Conservation (phyloP, 768 basidiomycete genomes). For the Trametes gibbosa region DNA sequence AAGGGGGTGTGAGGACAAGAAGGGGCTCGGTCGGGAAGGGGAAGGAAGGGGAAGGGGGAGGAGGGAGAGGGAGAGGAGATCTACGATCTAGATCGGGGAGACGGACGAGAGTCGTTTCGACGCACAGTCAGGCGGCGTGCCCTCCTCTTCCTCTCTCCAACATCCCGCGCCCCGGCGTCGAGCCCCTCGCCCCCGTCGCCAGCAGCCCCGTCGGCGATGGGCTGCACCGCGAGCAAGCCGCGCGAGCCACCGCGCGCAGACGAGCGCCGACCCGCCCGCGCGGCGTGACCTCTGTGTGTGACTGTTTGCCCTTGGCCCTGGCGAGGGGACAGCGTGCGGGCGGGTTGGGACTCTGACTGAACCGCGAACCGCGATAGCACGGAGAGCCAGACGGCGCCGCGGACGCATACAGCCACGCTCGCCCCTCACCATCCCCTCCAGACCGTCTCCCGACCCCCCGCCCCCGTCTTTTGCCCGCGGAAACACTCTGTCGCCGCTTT, state of each 20-base stretch:
- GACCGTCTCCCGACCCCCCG: background rate
- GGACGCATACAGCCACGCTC: background rate
- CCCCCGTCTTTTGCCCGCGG: background rate
- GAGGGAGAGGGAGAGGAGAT: background rate
- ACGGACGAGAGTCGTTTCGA: slow-evolving; percentile 1
- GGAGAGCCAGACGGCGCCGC: background rate
- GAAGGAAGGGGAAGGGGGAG: background rate
- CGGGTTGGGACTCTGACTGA: slow-evolving; percentile 1
- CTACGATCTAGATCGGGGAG: slow-evolving; percentile 3
- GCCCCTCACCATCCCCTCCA: background rate
- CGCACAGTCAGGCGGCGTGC: slow-evolving; percentile 1
- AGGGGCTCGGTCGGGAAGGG: background rate
- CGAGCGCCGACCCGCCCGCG: background rate
- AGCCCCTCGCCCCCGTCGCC: background rate
- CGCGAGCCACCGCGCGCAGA: background rate
- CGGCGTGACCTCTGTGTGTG: slow-evolving; percentile 13
- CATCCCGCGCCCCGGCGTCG: background rate
- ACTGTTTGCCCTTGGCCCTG: slow-evolving; percentile 4
- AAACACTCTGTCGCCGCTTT: background rate
- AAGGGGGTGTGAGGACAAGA: background rate
- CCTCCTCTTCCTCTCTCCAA: background rate
- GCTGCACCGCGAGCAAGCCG: background rate
- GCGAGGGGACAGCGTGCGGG: background rate
- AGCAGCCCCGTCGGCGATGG: background rate
- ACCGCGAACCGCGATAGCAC: slow-evolving; percentile 13